Base-by-base conservation (phyloP, 176 grass and related monocot genomes). In the Olyra latifolia region DNA sequence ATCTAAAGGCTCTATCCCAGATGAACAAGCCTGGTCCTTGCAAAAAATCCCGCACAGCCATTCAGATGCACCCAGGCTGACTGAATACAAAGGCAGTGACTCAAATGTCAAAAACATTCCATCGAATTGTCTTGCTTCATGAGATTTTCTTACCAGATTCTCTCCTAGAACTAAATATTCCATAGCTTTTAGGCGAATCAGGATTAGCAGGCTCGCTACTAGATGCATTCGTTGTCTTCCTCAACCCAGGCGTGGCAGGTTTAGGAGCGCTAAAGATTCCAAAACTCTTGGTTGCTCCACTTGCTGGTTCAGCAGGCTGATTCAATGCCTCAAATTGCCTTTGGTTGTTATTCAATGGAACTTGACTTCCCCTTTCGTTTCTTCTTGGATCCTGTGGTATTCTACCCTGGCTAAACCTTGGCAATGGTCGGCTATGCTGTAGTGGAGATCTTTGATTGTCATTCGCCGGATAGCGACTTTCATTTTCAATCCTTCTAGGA, bases 251-350 rank as follows among this genome's bases (percentile, higher is more conserved):
- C 10, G 61, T 47, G 14, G 15, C 62, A 41, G 69, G 59, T 62
- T 69, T 88, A 25, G 52, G n/a, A 63, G 20, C 47, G 55, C 59
- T 85, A 27, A 91, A 91, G 19, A 88, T 47, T 46, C 89, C 73
- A 56, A 82, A 69, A 68, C 78, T 75, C 83, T 74, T 74, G 27
- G 59, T 53, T 47, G 50, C 6, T 6, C 10, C 12, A 32, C 62
- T 72, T 43, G 65, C 39, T 29, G 25, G 19, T 82, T 54, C 17
- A 3, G 52, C 35, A 2, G 17, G 55, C 52, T 32, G 66, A 23
- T 60, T 59, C 40, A n/a, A n/a, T 60, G 56, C 52, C 19, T 59
- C 66, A 56, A 59, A 81, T 3, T 54, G 82, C 28, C 44, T 68
- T 77, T 74, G 82, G n/a, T 40, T 41, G 39, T 67, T 35, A 17